Evolutionary conservation across 2,329 filamentous ascomycete species (phyloP).

Genomic region (Colletotrichum sp.): DNA sequence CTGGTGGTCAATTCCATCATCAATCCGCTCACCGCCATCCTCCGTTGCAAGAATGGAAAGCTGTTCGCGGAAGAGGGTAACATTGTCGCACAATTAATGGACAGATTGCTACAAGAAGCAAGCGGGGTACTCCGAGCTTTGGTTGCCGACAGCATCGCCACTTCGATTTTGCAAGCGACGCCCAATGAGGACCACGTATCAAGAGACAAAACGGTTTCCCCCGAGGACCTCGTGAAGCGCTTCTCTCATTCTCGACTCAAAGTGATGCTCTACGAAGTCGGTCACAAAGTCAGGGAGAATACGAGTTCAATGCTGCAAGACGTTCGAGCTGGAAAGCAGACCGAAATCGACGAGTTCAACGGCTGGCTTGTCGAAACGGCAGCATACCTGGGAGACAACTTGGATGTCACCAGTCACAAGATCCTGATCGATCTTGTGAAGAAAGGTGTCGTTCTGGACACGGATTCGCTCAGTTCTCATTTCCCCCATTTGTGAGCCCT

Average conservation of each 20-base stretch:
- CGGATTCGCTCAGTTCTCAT: constrained; percentile 34
- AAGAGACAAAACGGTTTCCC: not conserved
- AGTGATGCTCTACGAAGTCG: constrained; percentile 51
- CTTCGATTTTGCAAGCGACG: constrained; percentile 37
- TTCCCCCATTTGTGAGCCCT: constrained; percentile 23
- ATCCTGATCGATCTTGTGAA: constrained; percentile 50
- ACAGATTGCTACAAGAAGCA: constrained; percentile 75
- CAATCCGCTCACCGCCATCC: constrained; percentile 83
- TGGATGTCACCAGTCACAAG: constrained; percentile 43
- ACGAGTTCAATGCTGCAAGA: constrained; percentile 69
- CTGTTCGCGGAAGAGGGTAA: constrained; percentile 64
- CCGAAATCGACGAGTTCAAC: constrained; percentile 65
- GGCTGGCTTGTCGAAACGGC: constrained; percentile 60
- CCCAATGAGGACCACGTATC: not conserved
- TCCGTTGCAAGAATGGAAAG: constrained; percentile 79
- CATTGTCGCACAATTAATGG: constrained; percentile 64
- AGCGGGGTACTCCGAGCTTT: constrained; percentile 73
- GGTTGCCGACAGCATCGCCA: constrained; percentile 56
- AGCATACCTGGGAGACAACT: constrained; percentile 35
- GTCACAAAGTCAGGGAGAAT: constrained; percentile 55
- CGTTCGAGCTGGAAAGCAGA: constrained; percentile 52
- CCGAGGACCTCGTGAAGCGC: constrained; percentile 33
- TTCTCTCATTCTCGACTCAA: constrained; percentile 49
- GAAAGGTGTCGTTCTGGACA: constrained; percentile 32
- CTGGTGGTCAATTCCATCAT: constrained; percentile 80